Conservation (phyloP, 805 yeast species). For the Zygotorulaspora chibaensis region DNA sequence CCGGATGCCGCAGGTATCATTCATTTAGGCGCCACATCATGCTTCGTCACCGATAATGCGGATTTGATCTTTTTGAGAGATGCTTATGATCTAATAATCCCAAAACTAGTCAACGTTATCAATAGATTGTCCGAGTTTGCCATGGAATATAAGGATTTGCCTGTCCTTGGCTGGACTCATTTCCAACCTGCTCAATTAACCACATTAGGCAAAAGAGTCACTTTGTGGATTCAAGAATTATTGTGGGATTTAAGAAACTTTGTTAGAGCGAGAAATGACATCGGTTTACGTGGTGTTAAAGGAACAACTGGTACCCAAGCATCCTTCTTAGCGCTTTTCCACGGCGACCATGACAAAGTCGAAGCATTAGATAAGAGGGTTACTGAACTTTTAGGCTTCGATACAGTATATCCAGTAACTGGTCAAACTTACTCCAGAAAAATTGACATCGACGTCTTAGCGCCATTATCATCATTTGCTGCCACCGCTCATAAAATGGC, state of each 20-base stretch:
- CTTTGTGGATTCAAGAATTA: constrained; percentile 95
- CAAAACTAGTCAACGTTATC: constrained; percentile 93
- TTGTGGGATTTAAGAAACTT: constrained; percentile 97
- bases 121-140: constrained; percentile 88
- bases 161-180: constrained; percentile 98
- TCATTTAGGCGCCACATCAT: constrained; percentile 97
- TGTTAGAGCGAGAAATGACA: constrained; percentile 91
- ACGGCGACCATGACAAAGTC: constrained; percentile 95
- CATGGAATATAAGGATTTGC: constrained; percentile 85
- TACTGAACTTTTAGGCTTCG: constrained; percentile 88
- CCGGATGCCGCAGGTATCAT: constrained; percentile 98
- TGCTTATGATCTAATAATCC: constrained; percentile 88
- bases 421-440: constrained; percentile 99
- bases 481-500: constrained; percentile 97
- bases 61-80: constrained; percentile 94
- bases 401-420: constrained; percentile 93
- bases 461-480: constrained; percentile 91
- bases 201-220: constrained; percentile 97
- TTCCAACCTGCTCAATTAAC: constrained; percentile 99
- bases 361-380: constrained; percentile 89
- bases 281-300: constrained; percentile 96
- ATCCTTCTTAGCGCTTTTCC: constrained; percentile 89
- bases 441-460: constrained; percentile 90
- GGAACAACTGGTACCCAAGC: constrained; percentile 99
- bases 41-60: constrained; percentile 97